These are phyloP conservation scores for Penicillium subrubescens DNA, from an alignment of 495 filamentous ascomycete genomes.

Conservation along the genomic window DNA sequence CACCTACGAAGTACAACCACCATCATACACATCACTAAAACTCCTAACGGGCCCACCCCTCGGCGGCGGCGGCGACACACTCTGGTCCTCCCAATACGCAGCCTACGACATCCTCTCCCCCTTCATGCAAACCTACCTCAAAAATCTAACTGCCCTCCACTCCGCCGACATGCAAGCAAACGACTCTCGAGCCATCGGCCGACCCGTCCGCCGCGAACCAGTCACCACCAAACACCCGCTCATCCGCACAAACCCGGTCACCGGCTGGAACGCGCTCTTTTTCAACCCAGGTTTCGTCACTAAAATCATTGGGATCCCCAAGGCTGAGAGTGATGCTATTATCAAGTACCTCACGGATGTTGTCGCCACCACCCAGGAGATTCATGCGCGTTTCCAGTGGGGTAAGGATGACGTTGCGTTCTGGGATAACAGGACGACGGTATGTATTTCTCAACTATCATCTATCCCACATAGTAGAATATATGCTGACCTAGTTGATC, in stretches of 20 bases:
- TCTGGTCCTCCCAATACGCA: constrained; percentile 73
- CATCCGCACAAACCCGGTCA: constrained; percentile 71
- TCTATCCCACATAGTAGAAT: neutral
- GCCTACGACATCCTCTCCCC: constrained; percentile 71
- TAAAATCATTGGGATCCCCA: constrained; percentile 68
- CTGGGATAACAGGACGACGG: constrained; percentile 73
- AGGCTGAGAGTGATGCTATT: constrained; percentile 66
- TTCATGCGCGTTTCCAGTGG: constrained; percentile 73
- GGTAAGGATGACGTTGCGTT: constrained; percentile 68
- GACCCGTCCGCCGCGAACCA: constrained; percentile 66
- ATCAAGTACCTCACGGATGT: constrained; percentile 67
- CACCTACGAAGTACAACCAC: constrained; percentile 77
- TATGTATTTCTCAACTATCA: constrained; percentile 32
- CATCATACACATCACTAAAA: constrained; percentile 73
- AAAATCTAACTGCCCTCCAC: constrained; percentile 70
- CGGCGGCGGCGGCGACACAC: constrained; percentile 74
- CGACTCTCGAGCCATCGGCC: constrained; percentile 59
- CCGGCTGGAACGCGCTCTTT: constrained; percentile 75
- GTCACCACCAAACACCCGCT: constrained; percentile 70
- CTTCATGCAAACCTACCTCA: constrained; percentile 70
- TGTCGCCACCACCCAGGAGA: constrained; percentile 62
- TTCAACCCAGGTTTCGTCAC: constrained; percentile 79
- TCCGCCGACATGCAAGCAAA: constrained; percentile 72
- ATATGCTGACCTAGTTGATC: neutral
- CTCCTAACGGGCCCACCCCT: constrained; percentile 66